Conservation (phyloP, 768 basidiomycete species). For the Mycena polygramma region DNA sequence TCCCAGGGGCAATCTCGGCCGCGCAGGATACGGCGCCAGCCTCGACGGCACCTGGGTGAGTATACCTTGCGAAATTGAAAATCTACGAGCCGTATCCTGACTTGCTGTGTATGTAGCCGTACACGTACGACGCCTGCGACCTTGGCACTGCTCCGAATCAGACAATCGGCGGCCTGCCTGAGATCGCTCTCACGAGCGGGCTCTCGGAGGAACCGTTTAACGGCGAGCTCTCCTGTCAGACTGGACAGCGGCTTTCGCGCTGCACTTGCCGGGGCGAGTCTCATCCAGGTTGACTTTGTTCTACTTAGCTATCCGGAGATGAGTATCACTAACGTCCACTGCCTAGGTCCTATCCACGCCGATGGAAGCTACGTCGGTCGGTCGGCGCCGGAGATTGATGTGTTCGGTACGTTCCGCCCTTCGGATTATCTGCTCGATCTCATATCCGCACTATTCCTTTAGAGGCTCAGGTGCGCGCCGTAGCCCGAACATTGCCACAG, state of each 20-base stretch:
- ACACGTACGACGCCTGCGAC: constrained; percentile 80
- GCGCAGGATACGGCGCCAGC: constrained; percentile 68
- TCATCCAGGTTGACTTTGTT: no score
- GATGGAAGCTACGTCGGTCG: constrained; percentile 66
- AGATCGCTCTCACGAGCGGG: constrained; percentile 61
- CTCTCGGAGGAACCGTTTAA: constrained; percentile 55
- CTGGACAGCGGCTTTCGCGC: constrained; percentile 67
- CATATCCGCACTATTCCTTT: no score
- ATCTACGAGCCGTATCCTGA: no score
- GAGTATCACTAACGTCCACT: no score
- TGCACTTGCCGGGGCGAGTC: constrained; percentile 72
- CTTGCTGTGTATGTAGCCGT: no score
- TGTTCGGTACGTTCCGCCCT: constrained; percentile 60
- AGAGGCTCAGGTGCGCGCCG: no score
- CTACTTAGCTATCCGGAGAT: no score
- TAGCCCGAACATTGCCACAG: no score
- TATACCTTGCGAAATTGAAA: constrained; percentile 43
- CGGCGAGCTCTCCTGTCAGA: constrained; percentile 59
- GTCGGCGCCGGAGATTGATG: constrained; percentile 71
- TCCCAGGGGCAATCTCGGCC: constrained; percentile 47
- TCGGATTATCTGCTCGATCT: no score
- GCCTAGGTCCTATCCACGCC: constrained; percentile 61
- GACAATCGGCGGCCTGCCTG: constrained; percentile 63
- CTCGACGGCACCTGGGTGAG: constrained; percentile 63
- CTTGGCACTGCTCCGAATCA: constrained; percentile 86